A percentile compares a stretch with the other conserved stretches of the same genome.
These are phyloP conservation scores for Suhomyces maxii DNA, from an alignment of 1,139 yeast genomes.

Conservation along the genomic window DNA sequence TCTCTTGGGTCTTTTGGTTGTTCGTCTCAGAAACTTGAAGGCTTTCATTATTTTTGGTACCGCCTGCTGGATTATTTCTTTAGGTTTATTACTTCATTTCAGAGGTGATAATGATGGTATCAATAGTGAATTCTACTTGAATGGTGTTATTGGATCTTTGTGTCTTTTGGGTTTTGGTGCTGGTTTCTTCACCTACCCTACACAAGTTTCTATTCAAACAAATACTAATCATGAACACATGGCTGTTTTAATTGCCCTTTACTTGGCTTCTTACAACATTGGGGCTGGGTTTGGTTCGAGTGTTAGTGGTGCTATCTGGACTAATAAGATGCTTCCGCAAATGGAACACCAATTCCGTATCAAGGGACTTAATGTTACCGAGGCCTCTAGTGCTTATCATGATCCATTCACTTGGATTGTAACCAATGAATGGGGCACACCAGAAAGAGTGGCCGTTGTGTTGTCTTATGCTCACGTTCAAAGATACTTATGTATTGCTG, in stretches of 20 bases:
- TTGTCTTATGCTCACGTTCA: constrained; percentile 63
- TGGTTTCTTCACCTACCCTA: constrained; percentile 67
- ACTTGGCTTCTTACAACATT: constrained; percentile 55
- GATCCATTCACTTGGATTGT: no score
- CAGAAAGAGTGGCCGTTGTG: no score
- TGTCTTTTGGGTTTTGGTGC: constrained; percentile 73
- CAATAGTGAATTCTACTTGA: constrained; percentile 25
- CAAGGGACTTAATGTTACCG: constrained; percentile 16
- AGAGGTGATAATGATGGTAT: constrained; percentile 53
- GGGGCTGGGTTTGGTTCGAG: constrained; percentile 59
- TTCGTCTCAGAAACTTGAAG: constrained; percentile 54
- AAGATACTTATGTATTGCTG: constrained; percentile 48
- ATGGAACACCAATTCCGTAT: constrained; percentile 19
- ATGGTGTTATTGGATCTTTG: constrained; percentile 67
- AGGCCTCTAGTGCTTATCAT: no score
- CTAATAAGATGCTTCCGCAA: constrained; percentile 40
- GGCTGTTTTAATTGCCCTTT: constrained; percentile 61
- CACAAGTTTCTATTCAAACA: constrained; percentile 64
- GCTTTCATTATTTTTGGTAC: constrained; percentile 60
- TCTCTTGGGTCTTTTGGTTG: constrained; percentile 55
- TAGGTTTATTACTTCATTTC: constrained; percentile 58
- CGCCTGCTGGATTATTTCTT: constrained; percentile 53
- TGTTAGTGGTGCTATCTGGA: constrained; percentile 69
- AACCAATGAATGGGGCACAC: no score
- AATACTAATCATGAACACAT: constrained; percentile 62